Evolutionary conservation across 345 rosid species (phyloP), one percentile per base, ranked within the genome.

Genomic region (Pistacia atlantica): DNA sequence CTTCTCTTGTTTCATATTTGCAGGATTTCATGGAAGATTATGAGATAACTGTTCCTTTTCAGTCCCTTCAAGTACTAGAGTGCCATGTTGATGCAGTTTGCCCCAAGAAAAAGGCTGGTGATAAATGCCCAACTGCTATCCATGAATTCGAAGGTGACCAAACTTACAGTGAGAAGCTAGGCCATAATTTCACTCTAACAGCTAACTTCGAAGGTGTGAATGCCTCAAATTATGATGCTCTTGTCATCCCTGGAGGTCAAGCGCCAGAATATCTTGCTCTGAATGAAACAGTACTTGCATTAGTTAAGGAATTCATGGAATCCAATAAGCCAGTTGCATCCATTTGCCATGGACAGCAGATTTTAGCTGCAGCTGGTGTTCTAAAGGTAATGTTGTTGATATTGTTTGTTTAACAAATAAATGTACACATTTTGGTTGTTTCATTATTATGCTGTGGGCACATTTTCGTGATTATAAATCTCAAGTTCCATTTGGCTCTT

Each of bases 71-170:
- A 89, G 97, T 94, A 64, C 90, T 93, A 54, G 98, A 89, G 46
- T 90, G 98, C 75, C 84, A 87, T 55, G 99, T 91, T 28, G 98
- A 95, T 85, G 95, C 96, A 57, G 96, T 93, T 78, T 95, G 98
- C 77, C 99, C 98, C 18, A 80, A 84, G 65, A 95, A 93, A 83
- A 90, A 89, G 76, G 89, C 86, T 58, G 94, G 94, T 67, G 96
- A 93, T 65, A 79, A 78, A 61, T 95, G 97, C 78, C 86, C 87
- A 71, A 95, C 99, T 60, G 99, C 99, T 38, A 77, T 95, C 76
- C 99, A 95, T 80, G 99, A 93, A 80, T 95, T 93, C 75, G 99
- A 93, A 87, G 99, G 98, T 69, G 99, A 95, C 74, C 99, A 95
- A 72, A 91, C 98, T 66, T 95, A 95, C 87, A 95, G 92, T 56